Conservation (phyloP, 2,329 filamentous ascomycete species). For the Xylaria sp. region DNA sequence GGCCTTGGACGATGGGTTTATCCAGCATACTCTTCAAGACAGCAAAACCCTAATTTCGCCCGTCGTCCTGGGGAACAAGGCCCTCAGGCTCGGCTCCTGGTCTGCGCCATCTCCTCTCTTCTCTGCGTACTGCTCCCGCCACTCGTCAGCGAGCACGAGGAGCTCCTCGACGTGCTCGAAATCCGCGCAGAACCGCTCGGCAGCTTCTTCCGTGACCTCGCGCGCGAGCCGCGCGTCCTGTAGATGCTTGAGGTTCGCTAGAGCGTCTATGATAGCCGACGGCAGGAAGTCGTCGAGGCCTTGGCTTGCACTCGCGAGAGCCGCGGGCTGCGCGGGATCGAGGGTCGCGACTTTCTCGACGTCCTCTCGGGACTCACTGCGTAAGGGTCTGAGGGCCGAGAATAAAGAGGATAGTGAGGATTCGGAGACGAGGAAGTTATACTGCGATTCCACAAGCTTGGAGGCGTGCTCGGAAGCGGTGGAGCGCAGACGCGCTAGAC, state of each 20-base stretch:
- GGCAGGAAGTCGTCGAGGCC: slow-evolving; percentile 90
- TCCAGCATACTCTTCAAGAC: slow-evolving; percentile 52
- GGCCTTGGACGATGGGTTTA: not conserved
- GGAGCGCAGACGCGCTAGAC: slow-evolving; percentile 66
- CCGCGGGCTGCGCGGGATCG: slow-evolving; percentile 67
- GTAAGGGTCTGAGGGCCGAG: slow-evolving; percentile 60
- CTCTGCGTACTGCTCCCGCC: slow-evolving; percentile 45
- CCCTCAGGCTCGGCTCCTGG: slow-evolving; percentile 52
- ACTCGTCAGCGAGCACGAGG: slow-evolving; percentile 58
- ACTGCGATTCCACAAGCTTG: slow-evolving; percentile 74
- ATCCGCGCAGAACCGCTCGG: slow-evolving; percentile 83
- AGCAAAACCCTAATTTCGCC: slow-evolving; percentile 70
- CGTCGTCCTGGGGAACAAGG: slow-evolving; percentile 68
- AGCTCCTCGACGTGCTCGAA: slow-evolving; percentile 73
- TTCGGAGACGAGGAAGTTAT: slow-evolving; percentile 75
- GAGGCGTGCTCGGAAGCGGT: slow-evolving; percentile 65
- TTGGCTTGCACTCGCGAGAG: slow-evolving; percentile 76
- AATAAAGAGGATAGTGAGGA: slow-evolving; percentile 79
- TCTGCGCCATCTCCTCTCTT: slow-evolving; percentile 41
- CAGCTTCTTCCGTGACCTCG: slow-evolving; percentile 82
- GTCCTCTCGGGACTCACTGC: slow-evolving; percentile 55
- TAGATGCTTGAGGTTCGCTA: slow-evolving; percentile 80
- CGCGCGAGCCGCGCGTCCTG: slow-evolving; percentile 78
- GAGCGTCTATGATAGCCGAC: slow-evolving; percentile 90
- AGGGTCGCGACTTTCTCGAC: slow-evolving; percentile 66